phyloP scores from a whole-genome alignment of 371 early-diverging fungal species.

The Mycotypha africana region DNA sequence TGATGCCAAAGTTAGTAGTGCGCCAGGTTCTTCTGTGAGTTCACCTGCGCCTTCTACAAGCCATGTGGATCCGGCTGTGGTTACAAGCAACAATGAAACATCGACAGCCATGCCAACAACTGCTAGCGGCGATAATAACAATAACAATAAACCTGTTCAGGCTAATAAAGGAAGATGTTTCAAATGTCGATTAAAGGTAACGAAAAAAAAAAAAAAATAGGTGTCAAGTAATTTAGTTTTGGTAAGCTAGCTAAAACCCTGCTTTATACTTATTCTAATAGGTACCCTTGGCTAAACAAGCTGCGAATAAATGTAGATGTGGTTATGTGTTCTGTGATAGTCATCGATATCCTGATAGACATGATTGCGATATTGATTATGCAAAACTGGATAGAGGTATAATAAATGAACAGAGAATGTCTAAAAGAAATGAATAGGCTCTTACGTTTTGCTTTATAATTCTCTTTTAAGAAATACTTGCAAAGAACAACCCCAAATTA shows the following conservation, averaged over 20 bases:
- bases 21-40: slow-evolving; percentile 18
- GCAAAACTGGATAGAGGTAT: slow-evolving; percentile 56
- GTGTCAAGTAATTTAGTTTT: too few relatives aligned
- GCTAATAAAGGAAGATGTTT: slow-evolving; percentile 73
- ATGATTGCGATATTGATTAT: slow-evolving; percentile 77
- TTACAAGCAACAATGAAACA: slow-evolving; percentile 14
- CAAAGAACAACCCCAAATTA: slow-evolving; percentile 76
- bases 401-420: too few relatives aligned
- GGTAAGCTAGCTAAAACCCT: too few relatives aligned
- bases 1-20: slow-evolving; percentile 9
- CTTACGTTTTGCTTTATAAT: background rate
- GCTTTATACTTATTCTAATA: slow-evolving; percentile 14
- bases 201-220: background rate
- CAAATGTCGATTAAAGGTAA: slow-evolving; percentile 66
- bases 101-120: slow-evolving; percentile 13
- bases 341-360: slow-evolving; percentile 72
- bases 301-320: slow-evolving; percentile 78
- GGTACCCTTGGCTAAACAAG: slow-evolving; percentile 78
- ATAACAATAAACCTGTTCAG: slow-evolving; percentile 42
- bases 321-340: slow-evolving; percentile 75
- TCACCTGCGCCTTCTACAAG: slow-evolving; percentile 18
- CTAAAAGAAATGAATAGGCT: too few relatives aligned
- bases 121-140: slow-evolving; percentile 13
- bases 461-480: slow-evolving; percentile 45
- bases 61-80: too few relatives aligned